A percentile compares a stretch with the other conserved stretches of the same genome.
Evolutionary conservation across 257 asterid species (phyloP).

Genomic region (Forsythia suspensa): DNA sequence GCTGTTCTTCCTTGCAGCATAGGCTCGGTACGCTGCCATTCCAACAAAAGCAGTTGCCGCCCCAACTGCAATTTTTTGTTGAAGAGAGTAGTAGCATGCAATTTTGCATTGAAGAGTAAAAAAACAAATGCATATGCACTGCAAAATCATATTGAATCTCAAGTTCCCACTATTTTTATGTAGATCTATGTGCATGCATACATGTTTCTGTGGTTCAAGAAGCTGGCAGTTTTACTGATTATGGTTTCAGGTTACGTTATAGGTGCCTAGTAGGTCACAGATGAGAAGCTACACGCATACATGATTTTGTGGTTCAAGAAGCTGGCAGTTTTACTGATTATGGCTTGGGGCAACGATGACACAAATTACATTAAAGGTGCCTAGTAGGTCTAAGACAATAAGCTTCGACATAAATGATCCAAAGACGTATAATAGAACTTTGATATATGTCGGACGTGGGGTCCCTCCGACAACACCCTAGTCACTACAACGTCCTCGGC

Average conservation of each 20-base stretch:
- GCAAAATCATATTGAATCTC: background rate
- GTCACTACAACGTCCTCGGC: background rate
- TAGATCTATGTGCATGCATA: background rate
- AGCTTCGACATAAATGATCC: background rate
- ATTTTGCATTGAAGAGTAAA: background rate
- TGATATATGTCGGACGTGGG: background rate
- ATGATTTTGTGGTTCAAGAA: background rate
- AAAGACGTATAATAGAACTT: background rate
- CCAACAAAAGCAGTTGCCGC: conserved; percentile 87
- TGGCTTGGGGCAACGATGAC: background rate
- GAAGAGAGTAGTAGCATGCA: conserved; percentile 19
- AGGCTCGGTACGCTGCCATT: conserved; percentile 74
- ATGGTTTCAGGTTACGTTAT: background rate
- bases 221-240: background rate
- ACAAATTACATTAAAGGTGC: background rate
- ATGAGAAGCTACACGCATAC: background rate
- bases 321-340: background rate
- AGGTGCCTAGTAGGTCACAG: background rate
- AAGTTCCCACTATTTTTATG: background rate
- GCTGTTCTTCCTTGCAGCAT: conserved; percentile 74
- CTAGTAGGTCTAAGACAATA: background rate
- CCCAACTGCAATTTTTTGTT: conserved; percentile 61
- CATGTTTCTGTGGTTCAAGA: background rate
- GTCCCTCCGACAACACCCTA: background rate
- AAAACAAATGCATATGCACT: background rate